These are phyloP conservation scores for Detonula confervacea DNA, from an alignment of 352 stramenopile genomes.

Conservation along the genomic window DNA sequence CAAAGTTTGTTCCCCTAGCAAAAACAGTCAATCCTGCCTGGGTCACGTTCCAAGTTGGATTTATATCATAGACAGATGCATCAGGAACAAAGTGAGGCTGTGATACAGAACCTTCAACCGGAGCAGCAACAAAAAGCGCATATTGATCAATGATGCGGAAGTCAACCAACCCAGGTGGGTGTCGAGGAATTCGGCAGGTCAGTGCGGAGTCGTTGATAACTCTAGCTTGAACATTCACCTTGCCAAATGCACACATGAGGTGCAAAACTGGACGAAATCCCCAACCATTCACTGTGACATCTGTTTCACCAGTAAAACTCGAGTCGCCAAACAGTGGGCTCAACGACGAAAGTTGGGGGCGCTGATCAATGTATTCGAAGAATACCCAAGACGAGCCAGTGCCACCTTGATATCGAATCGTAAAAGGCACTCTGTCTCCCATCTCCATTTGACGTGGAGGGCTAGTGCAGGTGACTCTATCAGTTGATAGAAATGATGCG, in stretches of 20 bases:
- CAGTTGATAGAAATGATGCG: conserved; percentile 50
- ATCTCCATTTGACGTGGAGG: conserved; percentile 47
- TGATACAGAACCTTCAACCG: conserved; percentile 28
- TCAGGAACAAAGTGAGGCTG: conserved; percentile 89
- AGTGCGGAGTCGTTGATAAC: conserved; percentile 50
- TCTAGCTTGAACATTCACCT: conserved; percentile 76
- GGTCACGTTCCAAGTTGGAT: conserved; percentile 86
- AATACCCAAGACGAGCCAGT: conserved; percentile 52
- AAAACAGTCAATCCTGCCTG: conserved; percentile 89
- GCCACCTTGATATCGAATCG: conserved; percentile 21
- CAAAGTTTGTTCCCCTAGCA: conserved; percentile 92
- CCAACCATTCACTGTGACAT: conserved; percentile 45
- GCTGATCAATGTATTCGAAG: conserved; percentile 70
- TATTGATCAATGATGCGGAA: conserved; percentile 78
- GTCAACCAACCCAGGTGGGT: conserved; percentile 78
- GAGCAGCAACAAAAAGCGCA: conserved; percentile 84
- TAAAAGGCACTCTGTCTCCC: conserved; percentile 30
- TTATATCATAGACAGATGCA: conserved; percentile 86
- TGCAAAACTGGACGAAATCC: conserved; percentile 56
- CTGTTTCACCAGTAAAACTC: conserved; percentile 14
- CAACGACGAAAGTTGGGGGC: conserved; percentile 42
- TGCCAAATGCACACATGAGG: conserved; percentile 50
- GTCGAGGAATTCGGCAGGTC: conserved; percentile 73
- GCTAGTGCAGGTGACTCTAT: conserved; percentile 50
- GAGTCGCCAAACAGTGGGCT: conserved; percentile 28